A percentile compares a stretch with the other conserved stretches of the same genome.
Conservation (phyloP, 202 grass and related monocot genomes). For the Setaria viridis region DNA sequence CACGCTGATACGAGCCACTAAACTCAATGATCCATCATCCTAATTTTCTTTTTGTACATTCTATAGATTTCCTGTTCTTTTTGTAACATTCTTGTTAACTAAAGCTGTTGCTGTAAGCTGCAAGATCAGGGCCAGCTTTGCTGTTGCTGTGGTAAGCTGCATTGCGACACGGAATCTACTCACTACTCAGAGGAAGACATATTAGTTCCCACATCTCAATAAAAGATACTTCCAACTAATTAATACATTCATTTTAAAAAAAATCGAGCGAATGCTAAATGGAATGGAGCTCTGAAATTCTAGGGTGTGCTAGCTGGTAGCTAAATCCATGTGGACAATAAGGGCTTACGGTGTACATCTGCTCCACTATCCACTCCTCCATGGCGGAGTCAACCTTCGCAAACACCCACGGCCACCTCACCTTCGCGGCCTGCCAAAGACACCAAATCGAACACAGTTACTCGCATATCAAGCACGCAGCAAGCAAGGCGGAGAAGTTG, state of each 20-base stretch:
- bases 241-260: neutral
- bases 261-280: neutral
- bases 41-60: neutral
- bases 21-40: neutral
- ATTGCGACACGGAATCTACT: neutral
- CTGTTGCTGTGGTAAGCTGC: neutral
- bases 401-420: slow-evolving; percentile 82
- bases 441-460: neutral
- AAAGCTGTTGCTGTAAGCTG: neutral
- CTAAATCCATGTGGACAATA: too few relatives aligned
- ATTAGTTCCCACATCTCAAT: neutral
- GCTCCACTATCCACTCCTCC: slow-evolving; percentile 87
- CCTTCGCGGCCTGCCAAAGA: slow-evolving; percentile 77
- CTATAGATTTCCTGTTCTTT: neutral
- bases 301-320: too few relatives aligned
- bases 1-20: neutral
- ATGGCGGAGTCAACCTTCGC: slow-evolving; percentile 58
- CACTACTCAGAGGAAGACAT: neutral
- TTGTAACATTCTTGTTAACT: neutral
- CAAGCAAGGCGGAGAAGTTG: neutral
- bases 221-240: neutral
- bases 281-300: neutral
- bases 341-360: slow-evolving; percentile 78
- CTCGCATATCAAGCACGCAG: neutral
- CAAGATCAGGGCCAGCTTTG: neutral